Evolutionary conservation across 257 asterid genomes (phyloP).

Genomic region (Primulina tabacum): DNA sequence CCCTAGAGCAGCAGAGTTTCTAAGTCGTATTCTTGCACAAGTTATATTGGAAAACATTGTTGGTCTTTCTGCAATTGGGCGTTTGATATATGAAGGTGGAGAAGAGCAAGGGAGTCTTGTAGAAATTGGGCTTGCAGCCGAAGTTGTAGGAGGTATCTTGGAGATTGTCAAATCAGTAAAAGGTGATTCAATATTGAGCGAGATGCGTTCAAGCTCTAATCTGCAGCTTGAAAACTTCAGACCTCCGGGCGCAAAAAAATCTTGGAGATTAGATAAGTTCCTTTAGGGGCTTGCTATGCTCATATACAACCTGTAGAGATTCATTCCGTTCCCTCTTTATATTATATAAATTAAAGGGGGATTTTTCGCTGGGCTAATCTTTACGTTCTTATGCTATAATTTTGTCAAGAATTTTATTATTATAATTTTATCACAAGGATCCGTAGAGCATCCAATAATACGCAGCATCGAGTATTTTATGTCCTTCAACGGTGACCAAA

Average conservation of each 20-base stretch:
- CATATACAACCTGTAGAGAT: slow-evolving; percentile 25
- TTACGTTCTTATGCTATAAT: slow-evolving; percentile 23
- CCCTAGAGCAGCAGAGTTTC: slow-evolving; percentile 63
- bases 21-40: slow-evolving; percentile 49
- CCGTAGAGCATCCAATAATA: slow-evolving; percentile 17
- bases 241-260: slow-evolving; percentile 38
- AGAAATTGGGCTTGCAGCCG: slow-evolving; percentile 58
- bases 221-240: slow-evolving; percentile 46
- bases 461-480: not conserved
- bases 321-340: slow-evolving; percentile 13
- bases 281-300: slow-evolving; percentile 33
- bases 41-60: slow-evolving; percentile 39
- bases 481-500: not conserved
- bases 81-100: slow-evolving; percentile 50
- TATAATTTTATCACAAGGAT: slow-evolving; percentile 28
- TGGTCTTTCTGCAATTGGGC: slow-evolving; percentile 48
- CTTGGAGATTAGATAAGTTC: slow-evolving; percentile 41
- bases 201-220: slow-evolving; percentile 45
- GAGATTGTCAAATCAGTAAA: slow-evolving; percentile 50
- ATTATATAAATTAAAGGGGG: slow-evolving; percentile 27
- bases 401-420: slow-evolving; percentile 25
- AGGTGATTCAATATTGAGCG: slow-evolving; percentile 50
- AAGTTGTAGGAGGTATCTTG: slow-evolving; percentile 45
- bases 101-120: slow-evolving; percentile 55
- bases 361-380: slow-evolving; percentile 20